Evolutionary conservation across 2,329 filamentous ascomycete genomes (phyloP), one percentile per base, ranked within the genome.

Genomic region (Helotiales sp.): DNA sequence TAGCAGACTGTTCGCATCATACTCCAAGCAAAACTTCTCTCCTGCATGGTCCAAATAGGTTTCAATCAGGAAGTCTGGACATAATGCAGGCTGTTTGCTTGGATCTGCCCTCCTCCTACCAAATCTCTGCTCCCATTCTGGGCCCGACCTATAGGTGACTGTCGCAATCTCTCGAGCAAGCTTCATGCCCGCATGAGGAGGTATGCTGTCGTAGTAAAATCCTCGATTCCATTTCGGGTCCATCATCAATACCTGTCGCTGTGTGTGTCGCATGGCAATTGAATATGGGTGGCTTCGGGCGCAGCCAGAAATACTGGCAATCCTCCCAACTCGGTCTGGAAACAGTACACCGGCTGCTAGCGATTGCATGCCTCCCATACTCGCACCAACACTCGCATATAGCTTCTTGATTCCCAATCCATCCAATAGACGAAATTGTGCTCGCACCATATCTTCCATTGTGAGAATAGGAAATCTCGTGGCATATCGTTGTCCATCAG

Each of bases 341-440:
- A 93, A 96, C 29, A 96, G 76, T 1, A 90, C 85, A 3, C 91
- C 95, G 0, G 91, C 90, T 7, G 93, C 93, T 5, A 99, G 81
- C 66, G 90, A 95, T 72, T 96, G 93, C 95, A 99, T 99, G 54
- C 95, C 95, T 53, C 95, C 95, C 95, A 99, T 99, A 73, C 91
- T 96, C 5, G 91, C 91, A 13, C 95, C 95, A 19, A 99, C 93
- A 58, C 91, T 96, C 17, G 95, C 95, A 72, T 96, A 91, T 9
- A 99, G 81, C 69, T 85, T 90, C 24, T 83, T 71, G 46, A 99
- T 88, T 5, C 87, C 87, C 27, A 99, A 78, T 4, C 78, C 74
- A 72, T 98, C 93, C 12, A 99, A 81, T 29, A 99, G 82, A 42
- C 90, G 82, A 76, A 98, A 97, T 73, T 99, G 95, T 5, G 93